phyloP scores from a whole-genome alignment of 345 rosid species.

The Melastoma malabathricum region DNA sequence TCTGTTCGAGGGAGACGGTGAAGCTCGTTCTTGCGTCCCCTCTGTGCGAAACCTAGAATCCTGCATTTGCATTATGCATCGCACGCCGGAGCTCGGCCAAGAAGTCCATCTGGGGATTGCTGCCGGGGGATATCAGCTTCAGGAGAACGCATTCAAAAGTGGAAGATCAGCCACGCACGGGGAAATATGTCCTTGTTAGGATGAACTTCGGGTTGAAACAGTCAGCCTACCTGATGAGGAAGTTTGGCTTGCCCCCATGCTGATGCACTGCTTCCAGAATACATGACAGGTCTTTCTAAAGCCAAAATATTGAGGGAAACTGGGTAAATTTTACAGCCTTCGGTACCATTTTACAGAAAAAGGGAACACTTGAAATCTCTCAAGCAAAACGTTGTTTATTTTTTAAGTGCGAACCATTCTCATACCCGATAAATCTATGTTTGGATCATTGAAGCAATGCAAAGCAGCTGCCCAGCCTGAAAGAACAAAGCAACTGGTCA shows the following conservation, averaged over 20 bases:
- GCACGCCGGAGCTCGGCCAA: slow-evolving; percentile 40
- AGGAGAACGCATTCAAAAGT: neutral
- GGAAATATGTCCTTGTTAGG: neutral
- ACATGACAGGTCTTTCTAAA: slow-evolving; percentile 55
- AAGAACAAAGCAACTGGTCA: neutral
- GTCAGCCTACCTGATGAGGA: slow-evolving; percentile 47
- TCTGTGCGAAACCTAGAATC: slow-evolving; percentile 12
- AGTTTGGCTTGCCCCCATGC: slow-evolving; percentile 38
- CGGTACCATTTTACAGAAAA: too few species aligned
- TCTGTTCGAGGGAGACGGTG: too few species aligned
- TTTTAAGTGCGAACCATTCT: slow-evolving; percentile 1
- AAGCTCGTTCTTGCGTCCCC: too few species aligned
- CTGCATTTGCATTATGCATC: slow-evolving; percentile 21
- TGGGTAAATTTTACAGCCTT: neutral
- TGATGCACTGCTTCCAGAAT: slow-evolving; percentile 33
- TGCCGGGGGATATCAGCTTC: slow-evolving; percentile 24
- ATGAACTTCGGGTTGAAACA: neutral
- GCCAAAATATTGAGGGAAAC: neutral
- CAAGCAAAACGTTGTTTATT: too few species aligned
- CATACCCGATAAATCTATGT: slow-evolving; percentile 61
- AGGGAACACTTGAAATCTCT: too few species aligned
- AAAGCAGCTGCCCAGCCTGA: slow-evolving; percentile 70
- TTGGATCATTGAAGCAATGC: slow-evolving; percentile 32
- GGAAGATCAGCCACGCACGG: too few species aligned
- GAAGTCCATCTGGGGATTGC: slow-evolving; percentile 37